Base-by-base conservation (phyloP, 2,329 filamentous ascomycete species). In the Penicillium fuscoglaucum region DNA sequence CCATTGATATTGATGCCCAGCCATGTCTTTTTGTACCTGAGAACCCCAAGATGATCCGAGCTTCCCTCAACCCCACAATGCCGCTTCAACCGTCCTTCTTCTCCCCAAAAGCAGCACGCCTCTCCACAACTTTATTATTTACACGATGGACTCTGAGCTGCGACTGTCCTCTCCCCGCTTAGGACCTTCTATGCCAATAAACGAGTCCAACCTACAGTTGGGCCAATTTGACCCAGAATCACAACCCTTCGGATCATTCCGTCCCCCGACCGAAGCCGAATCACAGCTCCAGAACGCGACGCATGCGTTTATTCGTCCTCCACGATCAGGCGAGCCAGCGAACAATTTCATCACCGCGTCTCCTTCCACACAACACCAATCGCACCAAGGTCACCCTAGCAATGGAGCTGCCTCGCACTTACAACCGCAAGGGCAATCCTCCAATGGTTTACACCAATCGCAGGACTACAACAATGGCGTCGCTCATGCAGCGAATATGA, bases 81-180 rank as follows among this genome's bases (percentile, higher is more conserved):
- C 68, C 66, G 69, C 68, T 69, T 71, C 62, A 68, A 67, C 60
- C 54, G 55, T 60, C 41, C 55, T 48, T 58, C 60, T 57, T 59
- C 55, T 59, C 59, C 49, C 59, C 67, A 72, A 71, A 72, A 71
- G 69, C 68, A 71, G 70, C 69, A 64, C 57, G 57, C 61, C 52
- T 52, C 46, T 61, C 53, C 56, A 59, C 43, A 33, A 39, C 47
- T 43, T 39, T 37, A 57, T 56, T 28, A 15, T 44, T 45, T 29
- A 33, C 40, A 52, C 17, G 24, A 75, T 75, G 73, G 68, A 74
- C 59, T 56, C 63, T 37, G 61, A 55, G 29, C 60, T 66, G 35
- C 70, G 49, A 58, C 61, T 49, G 26, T 45, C 60, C 52, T 59
- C 66, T 47, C 58, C 62, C 60, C 61, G 63, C 15, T 65, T 64